Base-by-base conservation (phyloP, 108 stramenopile genomes). In the Skeletonema menzelii region DNA sequence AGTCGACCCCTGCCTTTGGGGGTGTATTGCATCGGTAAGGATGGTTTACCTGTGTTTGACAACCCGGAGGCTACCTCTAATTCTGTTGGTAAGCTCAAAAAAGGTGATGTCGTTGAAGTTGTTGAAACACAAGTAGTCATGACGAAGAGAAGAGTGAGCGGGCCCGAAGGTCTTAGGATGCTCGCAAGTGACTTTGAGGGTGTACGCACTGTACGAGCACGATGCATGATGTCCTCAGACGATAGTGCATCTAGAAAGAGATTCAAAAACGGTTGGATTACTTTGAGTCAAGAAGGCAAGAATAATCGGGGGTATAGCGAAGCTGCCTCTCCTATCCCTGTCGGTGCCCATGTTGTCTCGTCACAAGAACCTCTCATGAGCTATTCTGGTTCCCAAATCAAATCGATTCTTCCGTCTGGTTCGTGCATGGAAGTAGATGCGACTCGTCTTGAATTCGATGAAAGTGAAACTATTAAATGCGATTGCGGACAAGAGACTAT, bases 201-300 rank as follows among this genome's bases (percentile, higher is more conserved):
- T 27, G 44, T 68, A 2, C 67, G 72, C 6, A 66, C 34, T 4
- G 79, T 80, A 15, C 79, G 72, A 28, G 72, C 72, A 19, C 67
- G 79, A 28, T 80, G 79, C 56, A 69, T 80, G 53, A 67, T 80
- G 27, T 68, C 79, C 0, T 37, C 63, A 14, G 35, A 64, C 26
- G 66, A 31, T 27, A 46, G 46, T 13, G 47, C 27, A 3, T n/a
- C 67, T 24, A 71, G 60, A 27, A 73, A 63, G 35, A 69, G 73
- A 60, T 73, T 80, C 60, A 64, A 44, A 20, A 63, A 37, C 12
- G 79, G 79, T 31, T 80, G 79, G 79, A 80, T 80, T 47, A 61
- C 79, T 0, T 32, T 80, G 2, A 46, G 40, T 15, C 59, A 66
- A 13, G 78, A 72, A 11, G n/a, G 63, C 27, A 30, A 67, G 27